These are phyloP conservation scores for Epichloe coenophiala DNA, from an alignment of 2,329 filamentous ascomycete species.

Conservation along the genomic window DNA sequence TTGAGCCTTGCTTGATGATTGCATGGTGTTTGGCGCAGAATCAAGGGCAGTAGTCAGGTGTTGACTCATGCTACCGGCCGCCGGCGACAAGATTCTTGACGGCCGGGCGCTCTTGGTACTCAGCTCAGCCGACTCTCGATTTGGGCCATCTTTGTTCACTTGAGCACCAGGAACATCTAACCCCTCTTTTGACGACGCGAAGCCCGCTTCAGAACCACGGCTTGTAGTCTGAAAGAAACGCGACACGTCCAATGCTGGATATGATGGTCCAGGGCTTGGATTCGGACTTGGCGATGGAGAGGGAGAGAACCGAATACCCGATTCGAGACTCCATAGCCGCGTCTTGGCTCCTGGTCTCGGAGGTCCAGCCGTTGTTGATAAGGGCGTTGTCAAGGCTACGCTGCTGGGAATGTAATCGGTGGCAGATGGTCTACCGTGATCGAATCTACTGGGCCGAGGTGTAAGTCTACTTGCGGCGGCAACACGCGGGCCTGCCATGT, in stretches of 20 bases:
- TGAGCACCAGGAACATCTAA: neutral
- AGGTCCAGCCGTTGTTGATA: slow-evolving; percentile 4
- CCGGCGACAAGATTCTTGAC: neutral
- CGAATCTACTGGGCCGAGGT: neutral
- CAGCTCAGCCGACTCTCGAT: neutral
- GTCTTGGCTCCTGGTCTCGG: slow-evolving; percentile 6
- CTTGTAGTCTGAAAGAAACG: slow-evolving; percentile 13
- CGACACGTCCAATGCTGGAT: slow-evolving; percentile 14
- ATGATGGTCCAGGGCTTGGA: slow-evolving; percentile 8
- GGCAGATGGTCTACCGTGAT: neutral
- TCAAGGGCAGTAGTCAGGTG: neutral
- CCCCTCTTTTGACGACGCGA: neutral
- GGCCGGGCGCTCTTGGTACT: neutral
- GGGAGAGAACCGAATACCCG: slow-evolving; percentile 17
- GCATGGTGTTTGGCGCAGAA: neutral
- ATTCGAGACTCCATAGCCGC: slow-evolving; percentile 16
- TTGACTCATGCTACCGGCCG: neutral
- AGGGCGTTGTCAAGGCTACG: neutral
- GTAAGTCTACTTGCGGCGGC: slow-evolving; percentile 14
- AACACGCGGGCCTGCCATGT: slow-evolving; percentile 9
- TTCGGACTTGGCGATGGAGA: slow-evolving; percentile 7
- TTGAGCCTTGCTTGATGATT: neutral
- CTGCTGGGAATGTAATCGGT: neutral
- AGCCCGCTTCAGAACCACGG: neutral
- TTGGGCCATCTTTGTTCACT: neutral